Conservation (phyloP, 1,284 basidiomycete genomes). For the Sanghuangporus baumii region DNA sequence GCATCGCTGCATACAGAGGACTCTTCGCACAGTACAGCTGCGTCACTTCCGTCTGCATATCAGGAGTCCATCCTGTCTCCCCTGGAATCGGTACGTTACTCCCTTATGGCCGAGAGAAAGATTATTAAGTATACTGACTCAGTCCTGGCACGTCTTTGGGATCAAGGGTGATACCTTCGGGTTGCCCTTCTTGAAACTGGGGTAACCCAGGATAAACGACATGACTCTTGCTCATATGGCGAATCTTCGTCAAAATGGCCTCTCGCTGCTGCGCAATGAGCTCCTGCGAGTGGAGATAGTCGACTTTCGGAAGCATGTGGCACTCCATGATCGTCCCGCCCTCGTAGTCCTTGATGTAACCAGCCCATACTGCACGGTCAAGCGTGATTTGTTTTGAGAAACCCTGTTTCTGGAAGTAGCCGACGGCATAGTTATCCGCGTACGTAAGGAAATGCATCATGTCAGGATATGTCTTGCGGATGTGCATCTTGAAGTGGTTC, state of each 20-base stretch:
- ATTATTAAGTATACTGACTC: conserved; percentile 40
- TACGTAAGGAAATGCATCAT: conserved; percentile 97
- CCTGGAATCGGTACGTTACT: conserved; percentile 34
- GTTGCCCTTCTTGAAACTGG: conserved; percentile 62
- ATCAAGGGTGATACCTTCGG: conserved; percentile 47
- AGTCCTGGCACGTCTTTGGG: conserved; percentile 82
- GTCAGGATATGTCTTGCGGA: conserved; percentile 70
- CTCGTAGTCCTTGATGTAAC: conserved; percentile 99
- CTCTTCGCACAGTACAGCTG: conserved; percentile 25
- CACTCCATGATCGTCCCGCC: conserved; percentile 99
- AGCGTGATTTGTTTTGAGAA: conserved; percentile 97
- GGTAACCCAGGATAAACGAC: conserved; percentile 81
- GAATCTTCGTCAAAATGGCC: conserved; percentile 85
- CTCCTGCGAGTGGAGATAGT: conserved; percentile 82
- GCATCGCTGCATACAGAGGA: conserved; percentile 66
- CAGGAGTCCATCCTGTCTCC: conserved; percentile 92
- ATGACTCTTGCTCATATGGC: conserved; percentile 83
- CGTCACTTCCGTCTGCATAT: conserved; percentile 42
- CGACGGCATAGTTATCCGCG: conserved; percentile 98
- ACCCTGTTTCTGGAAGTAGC: conserved; percentile 98
- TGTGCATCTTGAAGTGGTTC: conserved; percentile 97
- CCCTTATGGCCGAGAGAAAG: not conserved
- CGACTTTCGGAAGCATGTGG: conserved; percentile 86
- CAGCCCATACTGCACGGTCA: conserved; percentile 90
- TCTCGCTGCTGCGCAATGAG: conserved; percentile 84